Percentiles rank a stretch among this genome's conserved stretches.
Conservation (phyloP, 352 stramenopile species). For the Halophytophthora batemanensis region DNA sequence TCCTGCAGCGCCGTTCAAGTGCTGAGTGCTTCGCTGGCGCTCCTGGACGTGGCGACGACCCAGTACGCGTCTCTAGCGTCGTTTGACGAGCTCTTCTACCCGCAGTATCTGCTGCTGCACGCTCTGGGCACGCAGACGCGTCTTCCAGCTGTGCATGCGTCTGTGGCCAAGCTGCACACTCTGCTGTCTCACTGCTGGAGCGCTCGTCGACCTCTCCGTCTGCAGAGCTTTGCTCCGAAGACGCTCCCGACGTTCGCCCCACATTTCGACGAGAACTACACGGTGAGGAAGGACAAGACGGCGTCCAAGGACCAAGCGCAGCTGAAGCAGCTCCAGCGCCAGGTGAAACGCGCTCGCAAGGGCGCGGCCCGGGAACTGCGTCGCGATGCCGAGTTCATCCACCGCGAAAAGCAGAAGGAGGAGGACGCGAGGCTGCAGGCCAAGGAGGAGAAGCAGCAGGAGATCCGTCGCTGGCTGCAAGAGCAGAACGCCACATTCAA, state of each 20-base stretch:
- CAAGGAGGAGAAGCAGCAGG: slow-evolving; percentile 91
- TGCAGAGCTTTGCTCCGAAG: slow-evolving; percentile 71
- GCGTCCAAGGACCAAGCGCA: slow-evolving; percentile 76
- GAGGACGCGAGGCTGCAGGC: slow-evolving; percentile 62
- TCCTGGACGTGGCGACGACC: slow-evolving; percentile 38
- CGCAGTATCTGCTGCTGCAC: slow-evolving; percentile 65
- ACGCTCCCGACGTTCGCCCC: slow-evolving; percentile 81
- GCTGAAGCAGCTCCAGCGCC: slow-evolving; percentile 90
- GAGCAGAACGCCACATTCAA: slow-evolving; percentile 97
- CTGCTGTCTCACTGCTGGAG: slow-evolving; percentile 46
- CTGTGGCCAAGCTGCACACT: slow-evolving; percentile 48
- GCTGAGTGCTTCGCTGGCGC: slow-evolving; percentile 40
- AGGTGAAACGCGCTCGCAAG: slow-evolving; percentile 97
- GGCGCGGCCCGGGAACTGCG: slow-evolving; percentile 93
- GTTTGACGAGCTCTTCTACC: slow-evolving; percentile 76
- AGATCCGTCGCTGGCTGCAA: slow-evolving; percentile 96
- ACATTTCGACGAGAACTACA: slow-evolving; percentile 92
- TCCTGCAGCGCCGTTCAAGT: slow-evolving; percentile 43
- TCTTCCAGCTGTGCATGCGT: slow-evolving; percentile 27
- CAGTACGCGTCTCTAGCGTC: slow-evolving; percentile 68
- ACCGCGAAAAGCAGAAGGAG: slow-evolving; percentile 91
- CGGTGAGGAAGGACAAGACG: slow-evolving; percentile 89
- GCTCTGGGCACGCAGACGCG: slow-evolving; percentile 32
- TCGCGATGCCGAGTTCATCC: slow-evolving; percentile 92
- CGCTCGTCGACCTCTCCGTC: slow-evolving; percentile 52